Conservation (phyloP, 192 early-diverging fungal genomes). For the Podila epicladia region DNA sequence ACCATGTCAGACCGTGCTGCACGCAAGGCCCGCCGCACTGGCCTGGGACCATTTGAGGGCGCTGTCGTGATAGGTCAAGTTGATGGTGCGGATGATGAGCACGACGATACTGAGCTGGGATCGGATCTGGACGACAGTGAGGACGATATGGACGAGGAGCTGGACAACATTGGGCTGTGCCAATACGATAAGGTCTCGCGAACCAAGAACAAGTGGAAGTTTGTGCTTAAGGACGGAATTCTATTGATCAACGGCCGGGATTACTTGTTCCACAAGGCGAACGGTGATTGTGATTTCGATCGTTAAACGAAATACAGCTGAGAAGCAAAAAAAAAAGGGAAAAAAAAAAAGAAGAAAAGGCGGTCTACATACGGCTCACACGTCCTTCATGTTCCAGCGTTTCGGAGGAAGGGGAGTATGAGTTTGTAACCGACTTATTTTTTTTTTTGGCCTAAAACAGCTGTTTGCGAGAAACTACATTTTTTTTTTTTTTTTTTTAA, state of each 20-base stretch:
- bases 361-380: too few relatives aligned
- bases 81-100: conserved; percentile 36
- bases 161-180: conserved; percentile 42
- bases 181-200: conserved; percentile 72
- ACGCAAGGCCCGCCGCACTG: conserved; percentile 29
- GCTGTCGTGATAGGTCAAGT: conserved; percentile 15
- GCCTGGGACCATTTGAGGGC: conserved; percentile 14
- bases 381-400: not conserved
- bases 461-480: too few relatives aligned
- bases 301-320: conserved; percentile 69
- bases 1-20: conserved; percentile 46
- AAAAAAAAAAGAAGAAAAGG: too few relatives aligned
- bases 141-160: conserved; percentile 47
- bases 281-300: conserved; percentile 91
- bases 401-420: not conserved
- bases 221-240: conserved; percentile 95
- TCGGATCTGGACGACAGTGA: conserved; percentile 52
- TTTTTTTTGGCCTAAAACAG: too few relatives aligned
- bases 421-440: too few relatives aligned
- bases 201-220: conserved; percentile 99
- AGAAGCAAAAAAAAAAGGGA: too few relatives aligned
- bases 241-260: conserved; percentile 95
- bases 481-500: too few relatives aligned
- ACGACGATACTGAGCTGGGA: conserved; percentile 37
- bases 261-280: conserved; percentile 94